phyloP scores from a whole-genome alignment of 1,284 basidiomycete genomes.

The Malassezia dermatis region DNA sequence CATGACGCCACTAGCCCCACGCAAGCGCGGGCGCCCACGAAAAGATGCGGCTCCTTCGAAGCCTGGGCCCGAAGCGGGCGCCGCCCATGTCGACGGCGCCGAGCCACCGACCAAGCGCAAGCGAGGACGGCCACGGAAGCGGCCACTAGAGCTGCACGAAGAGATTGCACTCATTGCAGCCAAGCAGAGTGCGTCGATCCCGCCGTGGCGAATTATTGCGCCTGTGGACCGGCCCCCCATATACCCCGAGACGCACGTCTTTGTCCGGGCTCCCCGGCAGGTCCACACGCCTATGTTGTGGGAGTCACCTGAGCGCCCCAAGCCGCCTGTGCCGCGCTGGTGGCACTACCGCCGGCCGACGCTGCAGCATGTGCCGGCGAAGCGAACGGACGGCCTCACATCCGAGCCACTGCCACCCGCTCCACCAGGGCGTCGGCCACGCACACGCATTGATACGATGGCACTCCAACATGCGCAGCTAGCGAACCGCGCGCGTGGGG shows the following conservation, averaged over 20 bases:
- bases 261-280: not conserved
- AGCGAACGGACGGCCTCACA: not conserved
- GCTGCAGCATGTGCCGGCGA: not conserved
- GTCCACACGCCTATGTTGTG: not conserved
- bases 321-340: conserved; percentile 1
- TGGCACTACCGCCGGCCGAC: conserved; percentile 9
- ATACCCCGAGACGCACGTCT: conserved; percentile 17
- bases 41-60: not conserved
- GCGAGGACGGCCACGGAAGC: conserved; percentile 12
- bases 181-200: conserved; percentile 2
- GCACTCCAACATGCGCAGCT: conserved; percentile 12
- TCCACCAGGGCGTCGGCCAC: not conserved
- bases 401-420: conserved; percentile 11
- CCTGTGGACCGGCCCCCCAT: conserved; percentile 9
- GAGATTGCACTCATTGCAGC: conserved; percentile 2
- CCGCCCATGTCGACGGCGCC: not conserved
- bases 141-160: not conserved
- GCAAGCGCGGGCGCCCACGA: conserved; percentile 8
- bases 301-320: conserved; percentile 5
- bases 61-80: not conserved
- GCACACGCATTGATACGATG: conserved; percentile 6
- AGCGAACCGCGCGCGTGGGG: conserved; percentile 5
- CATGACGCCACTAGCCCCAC: conserved; percentile 1
- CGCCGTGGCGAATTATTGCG: conserved; percentile 3
- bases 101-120: conserved; percentile 1